Percentiles rank a stretch among this genome's conserved stretches.
These are phyloP conservation scores for Salix suchowensis DNA, from an alignment of 345 rosid species.

Conservation along the genomic window DNA sequence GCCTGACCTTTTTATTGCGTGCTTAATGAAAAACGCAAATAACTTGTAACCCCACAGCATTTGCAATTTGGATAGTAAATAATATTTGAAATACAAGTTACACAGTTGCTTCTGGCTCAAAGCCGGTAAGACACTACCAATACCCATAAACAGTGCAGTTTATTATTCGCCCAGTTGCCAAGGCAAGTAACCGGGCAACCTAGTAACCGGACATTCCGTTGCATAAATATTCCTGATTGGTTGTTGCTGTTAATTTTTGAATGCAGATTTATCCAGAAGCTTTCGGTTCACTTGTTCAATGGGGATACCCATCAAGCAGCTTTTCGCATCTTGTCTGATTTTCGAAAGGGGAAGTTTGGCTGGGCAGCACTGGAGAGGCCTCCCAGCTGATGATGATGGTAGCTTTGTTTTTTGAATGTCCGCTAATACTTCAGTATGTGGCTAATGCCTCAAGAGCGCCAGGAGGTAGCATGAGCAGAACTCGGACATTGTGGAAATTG, in stretches of 20 bases:
- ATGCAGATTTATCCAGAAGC: conserved; percentile 74
- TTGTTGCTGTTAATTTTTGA: conserved; percentile 4
- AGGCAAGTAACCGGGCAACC: not conserved
- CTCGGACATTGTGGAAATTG: not conserved
- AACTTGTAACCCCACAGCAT: not conserved
- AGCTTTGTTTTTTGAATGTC: not conserved
- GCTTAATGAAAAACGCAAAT: not conserved
- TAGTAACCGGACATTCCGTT: not conserved
- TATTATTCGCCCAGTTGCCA: not conserved
- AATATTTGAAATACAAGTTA: not conserved
- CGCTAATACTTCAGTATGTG: not conserved
- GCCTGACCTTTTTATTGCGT: not conserved
- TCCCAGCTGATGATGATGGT: conserved; percentile 32
- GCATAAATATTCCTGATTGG: not conserved
- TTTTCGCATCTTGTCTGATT: conserved; percentile 73
- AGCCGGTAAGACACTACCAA: too few relatives aligned
- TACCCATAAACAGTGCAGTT: not conserved
- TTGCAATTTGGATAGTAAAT: not conserved
- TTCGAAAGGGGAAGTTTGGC: conserved; percentile 85
- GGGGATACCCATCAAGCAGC: conserved; percentile 85
- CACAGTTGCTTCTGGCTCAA: too few relatives aligned
- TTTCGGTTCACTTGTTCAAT: conserved; percentile 65
- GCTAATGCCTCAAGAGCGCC: not conserved
- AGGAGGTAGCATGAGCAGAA: not conserved
- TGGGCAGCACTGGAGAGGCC: conserved; percentile 80